These are phyloP conservation scores for Trichoderma atroviride DNA, from an alignment of 2,329 filamentous ascomycete species.

Conservation along the genomic window DNA sequence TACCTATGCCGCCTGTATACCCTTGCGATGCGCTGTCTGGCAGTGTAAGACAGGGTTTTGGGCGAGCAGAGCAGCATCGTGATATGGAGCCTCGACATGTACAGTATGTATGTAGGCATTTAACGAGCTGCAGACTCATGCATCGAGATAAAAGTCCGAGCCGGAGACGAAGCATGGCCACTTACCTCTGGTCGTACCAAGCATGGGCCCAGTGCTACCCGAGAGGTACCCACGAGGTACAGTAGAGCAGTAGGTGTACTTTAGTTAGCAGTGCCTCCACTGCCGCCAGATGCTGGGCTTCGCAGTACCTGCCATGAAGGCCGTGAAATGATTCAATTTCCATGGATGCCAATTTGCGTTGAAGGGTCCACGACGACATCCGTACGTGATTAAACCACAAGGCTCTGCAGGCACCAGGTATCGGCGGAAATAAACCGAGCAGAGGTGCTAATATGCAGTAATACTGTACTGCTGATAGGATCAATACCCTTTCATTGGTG, in stretches of 20 bases:
- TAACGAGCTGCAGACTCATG: background rate
- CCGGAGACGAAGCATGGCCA: background rate
- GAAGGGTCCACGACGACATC: background rate
- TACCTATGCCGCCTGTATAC: background rate
- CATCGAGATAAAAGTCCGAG: constrained; percentile 19
- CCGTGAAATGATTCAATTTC: background rate
- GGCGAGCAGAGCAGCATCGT: background rate
- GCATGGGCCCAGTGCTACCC: background rate
- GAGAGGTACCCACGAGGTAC: background rate
- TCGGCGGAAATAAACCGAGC: background rate
- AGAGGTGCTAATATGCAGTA: background rate
- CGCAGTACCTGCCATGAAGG: background rate
- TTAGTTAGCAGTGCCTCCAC: background rate
- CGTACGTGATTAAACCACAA: background rate
- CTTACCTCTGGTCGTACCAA: background rate
- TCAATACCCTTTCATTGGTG: background rate
- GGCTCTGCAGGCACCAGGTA: background rate
- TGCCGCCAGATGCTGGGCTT: background rate
- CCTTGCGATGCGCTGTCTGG: background rate
- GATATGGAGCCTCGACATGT: background rate
- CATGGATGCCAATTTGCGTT: background rate
- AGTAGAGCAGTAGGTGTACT: background rate
- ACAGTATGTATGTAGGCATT: background rate
- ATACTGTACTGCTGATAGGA: background rate
- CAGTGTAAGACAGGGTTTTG: background rate